These are phyloP conservation scores for Fonsecaea nubica DNA, from an alignment of 2,329 filamentous ascomycete genomes.

Conservation along the genomic window DNA sequence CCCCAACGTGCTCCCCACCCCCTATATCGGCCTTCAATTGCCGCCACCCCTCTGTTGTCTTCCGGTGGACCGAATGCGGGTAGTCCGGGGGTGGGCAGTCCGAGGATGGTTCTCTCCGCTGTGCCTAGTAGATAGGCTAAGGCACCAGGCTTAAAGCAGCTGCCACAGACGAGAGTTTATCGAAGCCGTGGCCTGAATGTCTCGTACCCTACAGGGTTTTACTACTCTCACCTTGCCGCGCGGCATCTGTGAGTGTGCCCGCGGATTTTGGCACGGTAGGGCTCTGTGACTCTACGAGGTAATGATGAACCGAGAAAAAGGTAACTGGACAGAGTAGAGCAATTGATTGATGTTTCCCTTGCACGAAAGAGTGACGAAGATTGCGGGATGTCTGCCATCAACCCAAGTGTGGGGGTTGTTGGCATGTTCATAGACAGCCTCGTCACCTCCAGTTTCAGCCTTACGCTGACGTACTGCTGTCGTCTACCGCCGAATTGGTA, in stretches of 20 bases:
- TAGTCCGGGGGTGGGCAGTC: no score
- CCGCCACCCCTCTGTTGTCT: neutral
- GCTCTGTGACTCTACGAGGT: neutral
- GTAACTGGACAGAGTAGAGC: neutral
- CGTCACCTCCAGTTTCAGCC: constrained; percentile 5
- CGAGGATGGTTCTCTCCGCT: neutral
- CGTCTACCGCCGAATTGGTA: neutral
- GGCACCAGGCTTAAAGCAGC: neutral
- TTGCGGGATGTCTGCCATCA: neutral
- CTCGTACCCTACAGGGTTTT: neutral
- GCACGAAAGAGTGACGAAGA: neutral
- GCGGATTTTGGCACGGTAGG: neutral
- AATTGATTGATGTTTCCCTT: no score
- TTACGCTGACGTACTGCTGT: neutral
- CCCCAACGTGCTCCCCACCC: neutral
- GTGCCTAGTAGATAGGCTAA: neutral
- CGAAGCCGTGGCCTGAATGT: neutral
- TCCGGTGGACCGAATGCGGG: neutral
- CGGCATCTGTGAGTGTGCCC: neutral
- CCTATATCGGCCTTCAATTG: neutral
- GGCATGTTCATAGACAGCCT: neutral
- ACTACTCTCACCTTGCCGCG: neutral
- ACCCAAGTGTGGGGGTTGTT: neutral
- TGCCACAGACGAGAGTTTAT: neutral
- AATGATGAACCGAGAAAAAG: neutral